Percentiles rank a stretch among this genome's conserved stretches.
Evolutionary conservation across 2,329 filamentous ascomycete species (phyloP).

Genomic region (Tolypocladium guangdongense): DNA sequence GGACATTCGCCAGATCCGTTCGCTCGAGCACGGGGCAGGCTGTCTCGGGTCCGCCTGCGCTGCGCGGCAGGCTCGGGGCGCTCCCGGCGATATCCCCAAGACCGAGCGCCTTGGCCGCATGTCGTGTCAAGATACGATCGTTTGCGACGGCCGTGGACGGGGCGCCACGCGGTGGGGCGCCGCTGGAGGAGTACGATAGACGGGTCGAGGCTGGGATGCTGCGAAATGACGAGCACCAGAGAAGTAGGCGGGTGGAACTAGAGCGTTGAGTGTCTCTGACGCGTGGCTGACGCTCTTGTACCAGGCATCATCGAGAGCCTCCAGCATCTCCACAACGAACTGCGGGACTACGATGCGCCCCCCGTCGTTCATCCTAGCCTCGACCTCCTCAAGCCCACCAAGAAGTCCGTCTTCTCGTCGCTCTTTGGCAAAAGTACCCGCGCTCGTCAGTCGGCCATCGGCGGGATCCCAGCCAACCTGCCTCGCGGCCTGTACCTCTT

Average conservation of each 20-base stretch:
- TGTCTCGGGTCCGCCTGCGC: slow-evolving; percentile 1
- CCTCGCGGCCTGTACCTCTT: slow-evolving; percentile 90
- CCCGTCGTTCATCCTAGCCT: slow-evolving; percentile 67
- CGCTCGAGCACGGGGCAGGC: neutral
- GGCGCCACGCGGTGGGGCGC: slow-evolving; percentile 41
- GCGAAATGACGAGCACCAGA: slow-evolving; percentile 82
- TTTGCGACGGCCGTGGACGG: slow-evolving; percentile 17
- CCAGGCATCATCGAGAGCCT: slow-evolving; percentile 78
- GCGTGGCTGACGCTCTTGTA: neutral
- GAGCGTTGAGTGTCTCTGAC: neutral
- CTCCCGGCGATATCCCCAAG: neutral
- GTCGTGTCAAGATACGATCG: slow-evolving; percentile 7
- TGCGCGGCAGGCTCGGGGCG: neutral
- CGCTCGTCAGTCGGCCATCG: slow-evolving; percentile 25
- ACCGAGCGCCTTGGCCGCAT: neutral
- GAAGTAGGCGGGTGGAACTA: slow-evolving; percentile 42
- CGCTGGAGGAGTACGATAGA: slow-evolving; percentile 78
- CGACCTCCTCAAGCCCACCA: slow-evolving; percentile 50
- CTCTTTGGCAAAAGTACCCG: slow-evolving; percentile 44
- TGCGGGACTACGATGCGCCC: slow-evolving; percentile 62
- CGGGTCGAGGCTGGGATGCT: slow-evolving; percentile 65
- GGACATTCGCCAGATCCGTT: neutral
- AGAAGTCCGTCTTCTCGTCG: slow-evolving; percentile 46
- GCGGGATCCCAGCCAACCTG: slow-evolving; percentile 56
- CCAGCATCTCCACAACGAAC: slow-evolving; percentile 78